These are phyloP conservation scores for Fraxinus nigra DNA, from an alignment of 305 asterid genomes.

Conservation along the genomic window DNA sequence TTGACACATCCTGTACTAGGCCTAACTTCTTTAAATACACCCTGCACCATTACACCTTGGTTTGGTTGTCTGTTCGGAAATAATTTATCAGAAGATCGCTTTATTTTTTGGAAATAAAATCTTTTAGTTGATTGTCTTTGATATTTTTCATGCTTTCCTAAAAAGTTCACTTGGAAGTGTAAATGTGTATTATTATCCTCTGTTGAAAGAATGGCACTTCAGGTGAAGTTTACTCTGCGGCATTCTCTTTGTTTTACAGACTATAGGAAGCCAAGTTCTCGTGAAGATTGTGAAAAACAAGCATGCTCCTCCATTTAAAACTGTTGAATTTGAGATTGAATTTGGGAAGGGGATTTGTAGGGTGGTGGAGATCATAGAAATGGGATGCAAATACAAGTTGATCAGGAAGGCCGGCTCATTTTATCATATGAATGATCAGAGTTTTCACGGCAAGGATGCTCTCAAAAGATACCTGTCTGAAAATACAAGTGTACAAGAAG, in stretches of 20 bases:
- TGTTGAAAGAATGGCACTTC: not conserved
- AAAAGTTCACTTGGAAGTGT: not conserved
- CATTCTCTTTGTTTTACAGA: slow-evolving; percentile 40
- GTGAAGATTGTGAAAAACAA: slow-evolving; percentile 95
- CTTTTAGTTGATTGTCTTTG: not conserved
- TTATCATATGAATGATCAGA: slow-evolving; percentile 37
- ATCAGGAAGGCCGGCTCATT: slow-evolving; percentile 40
- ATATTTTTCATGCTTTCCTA: not conserved
- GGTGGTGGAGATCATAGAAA: slow-evolving; percentile 73
- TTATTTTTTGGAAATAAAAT: not conserved
- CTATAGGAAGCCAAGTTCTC: slow-evolving; percentile 74
- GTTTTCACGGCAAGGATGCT: slow-evolving; percentile 38
- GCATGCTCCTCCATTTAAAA: slow-evolving; percentile 88
- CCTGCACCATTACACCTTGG: not conserved
- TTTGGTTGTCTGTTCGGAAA: not conserved
- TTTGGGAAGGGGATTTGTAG: slow-evolving; percentile 89
- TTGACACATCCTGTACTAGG: not conserved
- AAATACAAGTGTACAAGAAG: slow-evolving; percentile 47
- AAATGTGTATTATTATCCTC: not conserved
- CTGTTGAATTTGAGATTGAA: slow-evolving; percentile 78
- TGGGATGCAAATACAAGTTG: slow-evolving; percentile 77
- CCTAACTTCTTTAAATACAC: not conserved
- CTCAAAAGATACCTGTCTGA: slow-evolving; percentile 31
- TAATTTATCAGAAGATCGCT: not conserved
- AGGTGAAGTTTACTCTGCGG: not conserved